Conservation (phyloP, 2,329 filamentous ascomycete species). For the Penicillium digitatum region DNA sequence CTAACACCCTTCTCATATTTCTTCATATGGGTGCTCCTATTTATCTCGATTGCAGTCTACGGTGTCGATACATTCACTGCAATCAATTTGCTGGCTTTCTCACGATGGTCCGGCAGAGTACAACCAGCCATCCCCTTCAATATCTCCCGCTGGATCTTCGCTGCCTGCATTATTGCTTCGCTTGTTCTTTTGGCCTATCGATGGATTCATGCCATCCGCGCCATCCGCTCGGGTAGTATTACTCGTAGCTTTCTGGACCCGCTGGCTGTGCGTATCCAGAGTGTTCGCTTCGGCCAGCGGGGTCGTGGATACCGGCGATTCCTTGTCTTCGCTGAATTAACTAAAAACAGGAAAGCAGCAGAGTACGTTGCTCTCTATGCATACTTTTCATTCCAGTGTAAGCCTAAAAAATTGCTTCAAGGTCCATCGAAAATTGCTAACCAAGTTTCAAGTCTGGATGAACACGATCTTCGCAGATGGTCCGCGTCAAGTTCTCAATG, state of each 20-base stretch:
- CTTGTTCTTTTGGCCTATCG: slow-evolving; percentile 78
- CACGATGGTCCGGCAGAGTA: slow-evolving; percentile 82
- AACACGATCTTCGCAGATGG: slow-evolving; percentile 87
- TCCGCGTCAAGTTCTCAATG: slow-evolving; percentile 87
- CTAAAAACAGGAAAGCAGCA: slow-evolving; percentile 83
- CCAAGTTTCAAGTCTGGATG: slow-evolving; percentile 64
- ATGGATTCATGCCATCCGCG: slow-evolving; percentile 71
- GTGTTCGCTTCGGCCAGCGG: slow-evolving; percentile 64
- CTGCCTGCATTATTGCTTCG: slow-evolving; percentile 84
- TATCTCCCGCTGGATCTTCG: slow-evolving; percentile 92
- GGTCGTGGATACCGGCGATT: slow-evolving; percentile 84
- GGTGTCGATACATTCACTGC: slow-evolving; percentile 89
- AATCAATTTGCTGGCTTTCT: slow-evolving; percentile 82
- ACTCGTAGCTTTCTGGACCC: slow-evolving; percentile 89
- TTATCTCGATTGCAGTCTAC: slow-evolving; percentile 80
- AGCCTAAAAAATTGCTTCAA: slow-evolving; percentile 6
- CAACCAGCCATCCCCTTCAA: slow-evolving; percentile 71
- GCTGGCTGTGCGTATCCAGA: slow-evolving; percentile 78
- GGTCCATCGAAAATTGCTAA: slow-evolving; percentile 19
- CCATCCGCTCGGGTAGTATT: slow-evolving; percentile 80
- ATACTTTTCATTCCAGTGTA: slow-evolving; percentile 73
- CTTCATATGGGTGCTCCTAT: slow-evolving; percentile 75
- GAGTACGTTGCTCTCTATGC: slow-evolving; percentile 89
- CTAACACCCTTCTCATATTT: slow-evolving; percentile 74
- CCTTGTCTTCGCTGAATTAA: slow-evolving; percentile 85